These are phyloP conservation scores for Trichophyton benhamiae DNA, from an alignment of 2,329 filamentous ascomycete species.

Conservation along the genomic window DNA sequence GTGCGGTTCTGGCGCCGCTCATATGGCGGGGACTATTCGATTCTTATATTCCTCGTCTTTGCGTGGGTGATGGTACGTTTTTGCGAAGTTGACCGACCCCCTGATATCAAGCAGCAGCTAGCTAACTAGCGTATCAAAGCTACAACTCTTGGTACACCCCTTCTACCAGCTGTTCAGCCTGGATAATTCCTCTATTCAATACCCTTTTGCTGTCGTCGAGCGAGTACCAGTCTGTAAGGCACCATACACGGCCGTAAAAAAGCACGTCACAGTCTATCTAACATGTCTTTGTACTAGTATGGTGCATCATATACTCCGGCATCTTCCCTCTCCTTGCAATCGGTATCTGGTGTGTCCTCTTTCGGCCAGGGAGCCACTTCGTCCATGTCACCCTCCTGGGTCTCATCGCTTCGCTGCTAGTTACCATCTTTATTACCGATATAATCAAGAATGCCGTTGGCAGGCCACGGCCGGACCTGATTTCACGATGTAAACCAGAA, in stretches of 20 bases:
- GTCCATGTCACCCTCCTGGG: constrained; percentile 75
- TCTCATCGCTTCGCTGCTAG: constrained; percentile 60
- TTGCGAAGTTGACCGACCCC: constrained; percentile 4
- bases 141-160: constrained; percentile 60
- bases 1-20: constrained; percentile 52
- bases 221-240: constrained; percentile 63
- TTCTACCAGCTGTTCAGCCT: constrained; percentile 94
- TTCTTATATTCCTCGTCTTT: constrained; percentile 56
- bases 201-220: constrained; percentile 72
- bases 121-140: constrained; percentile 29
- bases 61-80: constrained; percentile 39
- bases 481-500: constrained; percentile 71
- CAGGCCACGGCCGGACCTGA: constrained; percentile 70
- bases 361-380: constrained; percentile 59
- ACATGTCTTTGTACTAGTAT: constrained; percentile 4
- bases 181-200: constrained; percentile 71
- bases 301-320: constrained; percentile 66
- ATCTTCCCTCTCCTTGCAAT: constrained; percentile 58
- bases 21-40: constrained; percentile 80
- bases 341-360: constrained; percentile 49
- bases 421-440: constrained; percentile 77
- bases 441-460: constrained; percentile 81
- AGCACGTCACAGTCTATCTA: background rate
- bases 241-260: background rate
- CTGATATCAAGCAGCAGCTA: background rate